Base-by-base conservation (phyloP, 345 rosid genomes). In the Microthlaspi erraticum region DNA sequence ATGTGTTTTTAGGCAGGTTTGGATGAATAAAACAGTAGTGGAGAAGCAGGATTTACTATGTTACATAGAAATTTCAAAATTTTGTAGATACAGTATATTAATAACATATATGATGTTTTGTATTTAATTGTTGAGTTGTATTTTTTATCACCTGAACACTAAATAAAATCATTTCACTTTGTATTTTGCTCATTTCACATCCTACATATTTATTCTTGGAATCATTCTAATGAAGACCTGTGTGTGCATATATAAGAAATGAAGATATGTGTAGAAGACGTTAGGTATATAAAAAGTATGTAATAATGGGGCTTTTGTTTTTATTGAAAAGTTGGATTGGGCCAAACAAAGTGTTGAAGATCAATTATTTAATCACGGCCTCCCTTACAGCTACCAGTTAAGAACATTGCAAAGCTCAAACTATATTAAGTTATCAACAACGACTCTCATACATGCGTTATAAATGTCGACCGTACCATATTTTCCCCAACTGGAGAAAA, bases 11-110 rank as follows among this genome's bases (percentile, higher is more conserved):
- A 60, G 73, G 63, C 23, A 51, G 56, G 68, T 51, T 52, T 52
- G 49, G 52, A 43, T 74, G 45, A 74, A 60, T 74, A 67, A 60
- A 43, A 41, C 46, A 58, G 3, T 58, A 50, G 54, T 14, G 44
- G 46, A 55, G 26, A 36, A 44, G 11, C 53, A 45, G 2, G 19
- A 14, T 49, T 10, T 17, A 26, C 2, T 57, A 39, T 23, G 54
- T 49, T 32, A 50, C 55, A 32, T 20, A 51, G 62, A 60, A n/a
- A 23, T 66, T 59, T 50, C 33, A 59, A 74, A 33, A 1, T 66
- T 73, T 74, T 59, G 56, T 68, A 74, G 55, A 51, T 18, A 49
- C 34, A 8, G 39, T 36, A 10, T 58, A 12, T 67, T 42, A n/a
- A 46, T 67, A 44, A 19, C 13, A 16, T 17, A 59, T 49, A 31